These are phyloP conservation scores for Parascedosporium putredinis DNA, from an alignment of 2,329 filamentous ascomycete species.

Conservation along the genomic window DNA sequence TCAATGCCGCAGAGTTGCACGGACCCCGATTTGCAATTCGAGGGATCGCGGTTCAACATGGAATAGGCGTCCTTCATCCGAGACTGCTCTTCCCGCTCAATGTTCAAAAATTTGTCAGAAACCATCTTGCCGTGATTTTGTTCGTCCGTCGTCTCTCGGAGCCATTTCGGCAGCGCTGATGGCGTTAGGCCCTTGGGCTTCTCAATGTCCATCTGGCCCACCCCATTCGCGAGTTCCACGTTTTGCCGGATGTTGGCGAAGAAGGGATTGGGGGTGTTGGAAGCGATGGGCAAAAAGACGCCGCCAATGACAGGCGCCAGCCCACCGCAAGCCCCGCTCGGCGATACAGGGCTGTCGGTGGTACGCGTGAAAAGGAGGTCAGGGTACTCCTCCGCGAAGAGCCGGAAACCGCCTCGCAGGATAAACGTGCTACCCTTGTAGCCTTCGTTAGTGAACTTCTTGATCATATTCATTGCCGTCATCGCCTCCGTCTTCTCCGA, in stretches of 20 bases:
- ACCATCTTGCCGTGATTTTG: slow-evolving; percentile 69
- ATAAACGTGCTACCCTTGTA: slow-evolving; percentile 67
- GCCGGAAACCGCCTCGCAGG: slow-evolving; percentile 69
- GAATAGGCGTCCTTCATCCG: slow-evolving; percentile 78
- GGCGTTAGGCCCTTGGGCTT: slow-evolving; percentile 35
- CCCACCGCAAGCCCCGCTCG: slow-evolving; percentile 34
- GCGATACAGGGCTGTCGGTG: slow-evolving; percentile 27
- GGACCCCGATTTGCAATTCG: slow-evolving; percentile 15
- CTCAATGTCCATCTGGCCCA: slow-evolving; percentile 63
- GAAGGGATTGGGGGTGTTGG: slow-evolving; percentile 71
- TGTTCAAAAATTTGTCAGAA: slow-evolving; percentile 70
- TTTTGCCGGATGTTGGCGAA: slow-evolving; percentile 96
- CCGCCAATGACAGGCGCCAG: slow-evolving; percentile 74
- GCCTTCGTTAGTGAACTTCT: slow-evolving; percentile 82
- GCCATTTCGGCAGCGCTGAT: slow-evolving; percentile 61
- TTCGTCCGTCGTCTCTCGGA: slow-evolving; percentile 55
- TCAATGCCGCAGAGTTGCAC: slow-evolving; percentile 86
- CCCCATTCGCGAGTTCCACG: slow-evolving; percentile 86
- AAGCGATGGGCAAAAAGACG: slow-evolving; percentile 64
- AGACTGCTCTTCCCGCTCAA: slow-evolving; percentile 77
- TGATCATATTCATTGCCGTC: slow-evolving; percentile 75
- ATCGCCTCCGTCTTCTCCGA: slow-evolving; percentile 69
- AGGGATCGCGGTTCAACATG: slow-evolving; percentile 31
- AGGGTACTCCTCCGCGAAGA: slow-evolving; percentile 60
- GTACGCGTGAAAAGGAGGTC: slow-evolving; percentile 47